These are phyloP conservation scores for Talaromyces wortmannii DNA, from an alignment of 495 filamentous ascomycete species.

Conservation along the genomic window DNA sequence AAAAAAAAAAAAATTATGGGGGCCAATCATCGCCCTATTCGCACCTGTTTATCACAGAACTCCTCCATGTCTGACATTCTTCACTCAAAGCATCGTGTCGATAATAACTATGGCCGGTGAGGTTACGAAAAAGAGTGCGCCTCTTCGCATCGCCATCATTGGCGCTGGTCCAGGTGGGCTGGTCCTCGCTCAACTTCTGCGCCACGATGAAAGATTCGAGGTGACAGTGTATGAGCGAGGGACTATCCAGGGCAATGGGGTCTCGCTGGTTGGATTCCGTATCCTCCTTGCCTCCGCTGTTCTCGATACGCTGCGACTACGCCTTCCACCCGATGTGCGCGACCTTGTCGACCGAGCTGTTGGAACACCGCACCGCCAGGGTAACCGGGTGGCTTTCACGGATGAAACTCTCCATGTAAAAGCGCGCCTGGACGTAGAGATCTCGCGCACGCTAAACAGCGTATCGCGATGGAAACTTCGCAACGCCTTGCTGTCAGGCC, in stretches of 20 bases:
- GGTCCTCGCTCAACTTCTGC: slow-evolving; percentile 44
- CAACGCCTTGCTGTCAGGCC: neutral
- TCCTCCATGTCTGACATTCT: no score
- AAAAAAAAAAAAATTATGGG: no score
- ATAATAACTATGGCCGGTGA: no score
- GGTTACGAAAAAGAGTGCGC: neutral
- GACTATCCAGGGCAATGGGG: neutral
- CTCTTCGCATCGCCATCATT: slow-evolving; percentile 10
- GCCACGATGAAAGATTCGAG: slow-evolving; percentile 1
- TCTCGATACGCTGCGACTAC: neutral
- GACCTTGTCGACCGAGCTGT: neutral
- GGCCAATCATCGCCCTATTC: no score
- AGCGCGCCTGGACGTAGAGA: neutral
- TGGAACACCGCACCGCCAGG: neutral
- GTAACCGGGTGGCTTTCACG: neutral
- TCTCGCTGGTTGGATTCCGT: neutral
- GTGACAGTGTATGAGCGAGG: neutral
- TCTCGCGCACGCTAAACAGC: neutral
- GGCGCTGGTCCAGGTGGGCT: slow-evolving; percentile 53
- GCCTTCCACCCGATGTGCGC: neutral
- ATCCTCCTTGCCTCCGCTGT: neutral
- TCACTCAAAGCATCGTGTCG: no score
- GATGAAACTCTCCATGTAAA: neutral
- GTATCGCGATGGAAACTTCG: neutral
- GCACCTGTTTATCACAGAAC: no score